Base-by-base conservation (phyloP, 2,329 filamentous ascomycete genomes). In the Thielaviopsis euricoi region DNA sequence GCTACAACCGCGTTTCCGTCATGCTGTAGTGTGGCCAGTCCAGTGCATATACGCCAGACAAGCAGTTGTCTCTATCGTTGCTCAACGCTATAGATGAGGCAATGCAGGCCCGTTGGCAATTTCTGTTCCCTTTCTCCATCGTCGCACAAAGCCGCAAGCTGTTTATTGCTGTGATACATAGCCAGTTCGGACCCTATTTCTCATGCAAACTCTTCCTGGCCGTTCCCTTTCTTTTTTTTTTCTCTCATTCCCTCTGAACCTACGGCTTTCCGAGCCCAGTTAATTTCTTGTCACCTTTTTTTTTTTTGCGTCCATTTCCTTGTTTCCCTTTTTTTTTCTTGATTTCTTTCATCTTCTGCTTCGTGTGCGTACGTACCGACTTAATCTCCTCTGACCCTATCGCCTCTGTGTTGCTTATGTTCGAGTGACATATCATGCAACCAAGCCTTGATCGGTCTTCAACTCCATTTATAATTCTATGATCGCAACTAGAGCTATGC, bases 181-280 rank as follows among this genome's bases (percentile, higher is more conserved):
- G 43, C 43, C 43, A 48, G n/a, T 48, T 48, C 43, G 43, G 43
- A 48, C n/a, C 10, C 43, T 48, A 48, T 48, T 48, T 21, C 43
- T 48, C 43, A 21, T 48, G 21, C 43, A 48, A 48, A 21, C 43
- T 10, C 43, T 48, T n/a, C 2, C 25, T 52, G 23, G n/a, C 53
- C 48, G 17, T 40, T 43, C 23, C 17, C 52, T 12, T 57, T 57
- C 55, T 17, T 26, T 57, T 29, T 57, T 57, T 46, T 19, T 33
- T 52, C 21, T 21, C 43, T 2, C 43, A 48, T 48, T 21, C n/a
- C n/a, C n/a, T n/a, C n/a, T n/a, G n/a, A 48, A 48, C 6, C 13
- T 48, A 21, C 43, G 19, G 9, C n/a, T 19, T 48, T n/a, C 43
- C 5, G 21, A 48, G 12, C n/a, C 2, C n/a, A 19, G 21, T 48